These are phyloP conservation scores for Neoboletus brunneissimus DNA, from an alignment of 768 basidiomycete species.

Conservation along the genomic window DNA sequence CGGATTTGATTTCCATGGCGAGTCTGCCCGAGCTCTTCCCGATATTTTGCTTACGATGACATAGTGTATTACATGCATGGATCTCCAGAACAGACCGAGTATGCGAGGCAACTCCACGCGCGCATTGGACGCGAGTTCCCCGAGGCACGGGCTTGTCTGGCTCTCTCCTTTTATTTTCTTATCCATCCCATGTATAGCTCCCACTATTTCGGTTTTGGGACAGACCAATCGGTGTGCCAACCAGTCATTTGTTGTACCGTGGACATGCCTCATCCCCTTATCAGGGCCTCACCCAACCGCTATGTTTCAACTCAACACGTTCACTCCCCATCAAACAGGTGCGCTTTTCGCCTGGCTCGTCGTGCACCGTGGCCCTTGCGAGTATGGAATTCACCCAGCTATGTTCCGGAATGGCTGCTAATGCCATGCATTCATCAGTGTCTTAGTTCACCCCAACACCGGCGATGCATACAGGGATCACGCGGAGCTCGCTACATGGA, in stretches of 20 bases:
- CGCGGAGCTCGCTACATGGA: constrained; percentile 63
- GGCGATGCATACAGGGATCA: constrained; percentile 55
- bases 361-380: constrained; percentile 67
- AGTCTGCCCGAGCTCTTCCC: constrained; percentile 15
- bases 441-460: constrained; percentile 72
- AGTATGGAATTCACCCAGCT: constrained; percentile 44
- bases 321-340: constrained; percentile 66
- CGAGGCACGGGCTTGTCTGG: constrained; percentile 42
- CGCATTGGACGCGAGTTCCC: constrained; percentile 63
- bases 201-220: constrained; percentile 64
- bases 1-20: constrained; percentile 74
- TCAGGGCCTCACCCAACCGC: constrained; percentile 65
- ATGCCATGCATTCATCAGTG: constrained; percentile 35
- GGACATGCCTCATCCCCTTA: neutral
- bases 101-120: constrained; percentile 56
- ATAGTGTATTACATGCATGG: constrained; percentile 63
- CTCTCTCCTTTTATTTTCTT: neutral
- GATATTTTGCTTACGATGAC: neutral
- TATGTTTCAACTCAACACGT: constrained; percentile 72
- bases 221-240: constrained; percentile 52
- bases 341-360: constrained; percentile 66
- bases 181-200: constrained; percentile 37
- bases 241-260: neutral
- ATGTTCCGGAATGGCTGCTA: neutral
- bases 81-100: constrained; percentile 41